Conservation (phyloP, 2,329 filamentous ascomycete species). For the Penicillium brasilianum region DNA sequence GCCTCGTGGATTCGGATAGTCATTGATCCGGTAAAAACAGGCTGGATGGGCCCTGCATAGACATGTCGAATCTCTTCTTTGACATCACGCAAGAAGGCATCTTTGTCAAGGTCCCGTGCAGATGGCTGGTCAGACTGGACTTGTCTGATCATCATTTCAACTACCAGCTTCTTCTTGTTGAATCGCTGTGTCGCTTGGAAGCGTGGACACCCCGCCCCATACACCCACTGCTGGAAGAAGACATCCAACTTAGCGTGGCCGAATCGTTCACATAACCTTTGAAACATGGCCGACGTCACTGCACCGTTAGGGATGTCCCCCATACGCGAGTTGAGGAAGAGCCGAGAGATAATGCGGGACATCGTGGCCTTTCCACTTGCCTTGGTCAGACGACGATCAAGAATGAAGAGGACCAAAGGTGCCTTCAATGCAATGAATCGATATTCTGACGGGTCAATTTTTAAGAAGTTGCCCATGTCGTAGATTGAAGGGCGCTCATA, state of each 20-base stretch:
- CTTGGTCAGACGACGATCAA: conserved; percentile 90
- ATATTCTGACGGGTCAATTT: conserved; percentile 81
- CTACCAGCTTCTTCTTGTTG: conserved; percentile 95
- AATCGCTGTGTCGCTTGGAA: conserved; percentile 88
- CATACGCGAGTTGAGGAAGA: conserved; percentile 84
- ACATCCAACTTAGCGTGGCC: conserved; percentile 84
- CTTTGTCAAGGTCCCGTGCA: conserved; percentile 66
- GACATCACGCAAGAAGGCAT: conserved; percentile 81
- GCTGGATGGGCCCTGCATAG: conserved; percentile 70
- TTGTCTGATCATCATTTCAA: conserved; percentile 89
- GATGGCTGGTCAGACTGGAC: conserved; percentile 65
- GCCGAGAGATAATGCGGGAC: conserved; percentile 80
- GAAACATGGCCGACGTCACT: conserved; percentile 78
- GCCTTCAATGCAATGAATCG: conserved; percentile 93
- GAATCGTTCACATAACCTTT: conserved; percentile 83
- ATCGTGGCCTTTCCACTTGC: conserved; percentile 83
- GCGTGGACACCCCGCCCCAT: conserved; percentile 83
- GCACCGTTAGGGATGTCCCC: conserved; percentile 72
- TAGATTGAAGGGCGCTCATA: conserved; percentile 80
- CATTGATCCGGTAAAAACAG: conserved; percentile 94
- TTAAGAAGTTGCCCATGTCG: conserved; percentile 76
- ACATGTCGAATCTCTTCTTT: conserved; percentile 77
- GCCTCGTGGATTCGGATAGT: conserved; percentile 98
- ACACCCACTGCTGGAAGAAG: conserved; percentile 94
- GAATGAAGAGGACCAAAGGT: conserved; percentile 86